phyloP scores from a whole-genome alignment of 805 yeast species.

The Peterozyma toletana region DNA sequence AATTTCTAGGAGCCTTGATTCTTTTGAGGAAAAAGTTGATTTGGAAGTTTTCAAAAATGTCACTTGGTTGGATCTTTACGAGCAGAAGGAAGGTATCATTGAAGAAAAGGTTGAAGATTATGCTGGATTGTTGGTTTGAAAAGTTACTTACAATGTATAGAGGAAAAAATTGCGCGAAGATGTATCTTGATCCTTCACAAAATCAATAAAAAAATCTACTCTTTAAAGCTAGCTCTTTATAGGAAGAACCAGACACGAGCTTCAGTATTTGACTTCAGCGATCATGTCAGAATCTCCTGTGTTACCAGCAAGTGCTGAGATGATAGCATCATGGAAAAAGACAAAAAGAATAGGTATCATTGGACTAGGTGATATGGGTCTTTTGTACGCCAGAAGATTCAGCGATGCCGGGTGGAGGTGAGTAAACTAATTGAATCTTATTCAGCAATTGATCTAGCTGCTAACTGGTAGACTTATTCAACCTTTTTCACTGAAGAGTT shows the following conservation, averaged over 20 bases:
- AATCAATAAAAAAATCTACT: not conserved
- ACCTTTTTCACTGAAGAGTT: conserved; percentile 30
- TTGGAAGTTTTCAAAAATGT: conserved; percentile 32
- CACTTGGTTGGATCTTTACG: conserved; percentile 61
- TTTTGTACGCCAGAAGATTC: conserved; percentile 73
- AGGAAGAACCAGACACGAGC: too few species aligned
- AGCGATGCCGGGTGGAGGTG: conserved; percentile 75
- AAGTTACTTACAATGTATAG: too few species aligned
- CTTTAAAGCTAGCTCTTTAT: too few species aligned
- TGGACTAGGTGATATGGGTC: conserved; percentile 97
- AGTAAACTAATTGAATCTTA: conserved; percentile 8
- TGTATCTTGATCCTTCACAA: too few species aligned
- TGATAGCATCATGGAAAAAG: conserved; percentile 25
- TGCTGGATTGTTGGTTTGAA: not conserved
- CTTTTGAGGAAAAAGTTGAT: conserved; percentile 12
- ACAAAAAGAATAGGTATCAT: conserved; percentile 75
- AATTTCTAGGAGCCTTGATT: conserved; percentile 14
- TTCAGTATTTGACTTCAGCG: too few species aligned
- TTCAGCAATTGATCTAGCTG: not conserved
- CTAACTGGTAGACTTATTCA: not conserved
- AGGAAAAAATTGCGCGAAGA: too few species aligned
- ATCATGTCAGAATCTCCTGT: not conserved
- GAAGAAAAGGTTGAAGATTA: conserved; percentile 34
- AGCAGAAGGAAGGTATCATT: conserved; percentile 51
- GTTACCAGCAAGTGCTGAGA: conserved; percentile 7